Conservation (phyloP, 2,329 filamentous ascomycete genomes). For the Aaosphaeria pasadenensis region DNA sequence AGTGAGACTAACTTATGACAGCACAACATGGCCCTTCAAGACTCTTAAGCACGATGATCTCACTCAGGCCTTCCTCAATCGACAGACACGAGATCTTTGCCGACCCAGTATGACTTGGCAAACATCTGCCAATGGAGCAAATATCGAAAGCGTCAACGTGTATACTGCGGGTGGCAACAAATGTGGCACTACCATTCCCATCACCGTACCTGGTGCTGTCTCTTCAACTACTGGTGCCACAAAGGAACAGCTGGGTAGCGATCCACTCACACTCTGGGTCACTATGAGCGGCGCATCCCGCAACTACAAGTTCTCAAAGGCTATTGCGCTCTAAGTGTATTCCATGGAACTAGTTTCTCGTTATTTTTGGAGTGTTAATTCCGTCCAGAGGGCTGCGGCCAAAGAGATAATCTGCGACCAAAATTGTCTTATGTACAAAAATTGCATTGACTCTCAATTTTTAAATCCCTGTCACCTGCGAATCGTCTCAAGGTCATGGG, state of each 20-base stretch:
- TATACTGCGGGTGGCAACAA: slow-evolving; percentile 46
- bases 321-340: slow-evolving; percentile 19
- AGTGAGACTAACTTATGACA: slow-evolving; percentile 6
- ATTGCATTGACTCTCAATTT: too few species aligned
- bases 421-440: too few species aligned
- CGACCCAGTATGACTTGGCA: slow-evolving; percentile 48
- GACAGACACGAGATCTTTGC: slow-evolving; percentile 54
- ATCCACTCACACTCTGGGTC: slow-evolving; percentile 40
- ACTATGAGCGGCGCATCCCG: slow-evolving; percentile 35
- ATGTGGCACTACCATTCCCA: slow-evolving; percentile 52
- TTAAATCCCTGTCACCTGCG: too few species aligned
- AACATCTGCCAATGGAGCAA: slow-evolving; percentile 40
- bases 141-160: slow-evolving; percentile 52
- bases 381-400: too few species aligned
- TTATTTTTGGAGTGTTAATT: too few species aligned
- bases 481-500: too few species aligned
- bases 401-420: too few species aligned
- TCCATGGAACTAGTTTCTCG: not conserved
- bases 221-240: slow-evolving; percentile 44
- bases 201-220: slow-evolving; percentile 51
- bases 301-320: slow-evolving; percentile 29
- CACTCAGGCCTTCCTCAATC: slow-evolving; percentile 50
- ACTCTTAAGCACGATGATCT: slow-evolving; percentile 57
- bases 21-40: slow-evolving; percentile 50
- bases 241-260: slow-evolving; percentile 53